These are phyloP conservation scores for Tylopilus plumbeoviolaceoides DNA, from an alignment of 768 basidiomycete genomes.

Conservation along the genomic window DNA sequence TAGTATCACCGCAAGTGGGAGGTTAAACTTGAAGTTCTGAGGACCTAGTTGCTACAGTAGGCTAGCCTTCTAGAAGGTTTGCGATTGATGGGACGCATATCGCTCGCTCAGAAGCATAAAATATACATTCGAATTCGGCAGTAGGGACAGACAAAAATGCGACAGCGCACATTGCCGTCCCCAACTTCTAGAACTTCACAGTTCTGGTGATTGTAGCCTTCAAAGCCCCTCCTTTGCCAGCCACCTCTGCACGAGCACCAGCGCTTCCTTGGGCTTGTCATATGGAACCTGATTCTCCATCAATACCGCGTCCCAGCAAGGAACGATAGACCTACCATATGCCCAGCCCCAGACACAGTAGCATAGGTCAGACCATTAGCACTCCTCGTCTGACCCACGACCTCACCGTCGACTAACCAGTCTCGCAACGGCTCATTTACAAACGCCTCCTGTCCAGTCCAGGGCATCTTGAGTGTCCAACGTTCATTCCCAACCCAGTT, in stretches of 20 bases:
- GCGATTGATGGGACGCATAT: no score
- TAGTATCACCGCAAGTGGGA: no score
- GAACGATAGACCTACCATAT: conserved; percentile 51
- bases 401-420: conserved; percentile 51
- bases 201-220: background rate
- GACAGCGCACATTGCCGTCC: no score
- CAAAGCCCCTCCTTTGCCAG: conserved; percentile 19
- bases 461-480: conserved; percentile 72
- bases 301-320: no score
- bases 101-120: no score
- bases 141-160: no score
- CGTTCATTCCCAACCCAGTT: conserved; percentile 75
- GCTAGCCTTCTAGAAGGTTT: no score
- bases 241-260: no score
- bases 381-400: conserved; percentile 53
- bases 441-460: conserved; percentile 61
- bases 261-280: no score
- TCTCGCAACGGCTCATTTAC: conserved; percentile 44
- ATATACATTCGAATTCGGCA: background rate
- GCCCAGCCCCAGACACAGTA: conserved; percentile 66
- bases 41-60: no score
- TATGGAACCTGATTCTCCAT: no score
- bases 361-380: conserved; percentile 63
- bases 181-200: background rate
- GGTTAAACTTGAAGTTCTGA: no score